Evolutionary conservation across 192 early-diverging fungal species (phyloP).

Genomic region (Backusella tarrabulga): DNA sequence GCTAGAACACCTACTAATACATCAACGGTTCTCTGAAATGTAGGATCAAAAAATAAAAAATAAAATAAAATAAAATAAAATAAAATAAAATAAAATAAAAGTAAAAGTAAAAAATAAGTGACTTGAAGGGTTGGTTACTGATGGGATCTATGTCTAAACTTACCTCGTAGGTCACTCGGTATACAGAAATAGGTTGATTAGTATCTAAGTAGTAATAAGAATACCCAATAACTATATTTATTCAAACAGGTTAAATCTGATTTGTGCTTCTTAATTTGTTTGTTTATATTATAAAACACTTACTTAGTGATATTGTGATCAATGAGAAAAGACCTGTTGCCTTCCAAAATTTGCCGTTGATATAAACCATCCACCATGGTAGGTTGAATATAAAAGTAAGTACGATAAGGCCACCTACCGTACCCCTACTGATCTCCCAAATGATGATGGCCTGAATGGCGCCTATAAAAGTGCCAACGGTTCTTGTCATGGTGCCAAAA

Average conservation of each 20-base stretch:
- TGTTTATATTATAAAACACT: slow-evolving; percentile 16
- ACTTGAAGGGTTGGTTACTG: neutral
- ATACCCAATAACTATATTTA: slow-evolving; percentile 28
- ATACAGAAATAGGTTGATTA: neutral
- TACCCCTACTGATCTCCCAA: slow-evolving; percentile 30
- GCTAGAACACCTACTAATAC: slow-evolving; percentile 31
- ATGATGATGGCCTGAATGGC: slow-evolving; percentile 27
- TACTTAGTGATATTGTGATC: slow-evolving; percentile 33
- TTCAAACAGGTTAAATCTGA: neutral
- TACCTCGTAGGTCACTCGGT: slow-evolving; percentile 22
- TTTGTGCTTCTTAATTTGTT: neutral
- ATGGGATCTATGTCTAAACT: neutral
- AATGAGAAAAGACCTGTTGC: slow-evolving; percentile 36
- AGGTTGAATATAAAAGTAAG: slow-evolving; percentile 32
- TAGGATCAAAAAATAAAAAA: too few relatives aligned
- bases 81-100: neutral
- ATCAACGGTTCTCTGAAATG: slow-evolving; percentile 26
- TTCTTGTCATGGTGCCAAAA: slow-evolving; percentile 36
- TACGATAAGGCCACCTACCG: slow-evolving; percentile 11
- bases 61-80: neutral
- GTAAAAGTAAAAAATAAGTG: neutral
- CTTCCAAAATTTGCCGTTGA: slow-evolving; percentile 32
- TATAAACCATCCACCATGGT: slow-evolving; percentile 33
- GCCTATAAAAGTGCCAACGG: slow-evolving; percentile 28
- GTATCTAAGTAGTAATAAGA: neutral